Evolutionary conservation across 164 flowering plant species (phyloP).

Genomic region (Piper betle): DNA sequence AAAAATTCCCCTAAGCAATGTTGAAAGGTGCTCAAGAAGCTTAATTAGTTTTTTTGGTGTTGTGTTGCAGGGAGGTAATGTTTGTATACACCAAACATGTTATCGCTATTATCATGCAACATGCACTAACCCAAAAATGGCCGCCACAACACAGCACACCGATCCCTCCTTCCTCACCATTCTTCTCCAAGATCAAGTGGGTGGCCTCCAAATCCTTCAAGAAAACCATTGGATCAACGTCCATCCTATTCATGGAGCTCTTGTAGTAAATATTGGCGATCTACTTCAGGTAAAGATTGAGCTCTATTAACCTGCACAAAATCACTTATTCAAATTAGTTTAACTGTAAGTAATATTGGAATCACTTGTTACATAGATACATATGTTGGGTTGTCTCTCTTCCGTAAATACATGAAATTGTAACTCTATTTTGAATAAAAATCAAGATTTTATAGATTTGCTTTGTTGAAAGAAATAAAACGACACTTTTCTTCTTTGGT

Average conservation of each 20-base stretch:
- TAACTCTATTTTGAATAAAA: no score
- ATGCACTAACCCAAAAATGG: constrained; percentile 13
- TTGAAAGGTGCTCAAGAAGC: no score
- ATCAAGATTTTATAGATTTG: no score
- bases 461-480: no score
- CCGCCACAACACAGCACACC: constrained; percentile 13
- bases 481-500: no score
- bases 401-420: no score
- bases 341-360: background rate
- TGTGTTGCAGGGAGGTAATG: background rate
- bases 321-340: background rate
- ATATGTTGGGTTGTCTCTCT: no score
- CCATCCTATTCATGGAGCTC: constrained; percentile 13
- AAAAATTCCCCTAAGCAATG: no score
- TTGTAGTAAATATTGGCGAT: constrained; percentile 15
- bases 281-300: constrained; percentile 10
- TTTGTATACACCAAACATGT: constrained; percentile 3
- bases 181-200: constrained; percentile 13
- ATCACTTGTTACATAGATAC: background rate
- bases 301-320: background rate
- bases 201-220: constrained; percentile 16
- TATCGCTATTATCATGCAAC: constrained; percentile 11
- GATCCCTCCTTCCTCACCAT: constrained; percentile 14
- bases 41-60: background rate
- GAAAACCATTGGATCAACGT: constrained; percentile 16